Percentiles rank a stretch among this genome's conserved stretches.
phyloP scores from a whole-genome alignment of 176 grass and related monocot species.

The Alopecurus myosuroides region DNA sequence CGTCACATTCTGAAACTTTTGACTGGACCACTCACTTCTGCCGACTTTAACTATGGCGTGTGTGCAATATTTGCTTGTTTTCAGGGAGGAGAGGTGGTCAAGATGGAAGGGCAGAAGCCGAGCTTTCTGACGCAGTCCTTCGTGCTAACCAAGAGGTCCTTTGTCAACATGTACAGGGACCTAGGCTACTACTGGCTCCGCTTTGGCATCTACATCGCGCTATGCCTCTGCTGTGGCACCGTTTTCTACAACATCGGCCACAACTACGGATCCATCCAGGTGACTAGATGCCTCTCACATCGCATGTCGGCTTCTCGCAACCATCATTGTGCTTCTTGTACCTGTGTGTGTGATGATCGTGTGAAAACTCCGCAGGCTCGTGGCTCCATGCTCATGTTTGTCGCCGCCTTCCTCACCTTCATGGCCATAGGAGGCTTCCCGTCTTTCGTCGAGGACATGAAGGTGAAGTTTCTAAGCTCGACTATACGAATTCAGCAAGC shows the following conservation, averaged over 20 bases:
- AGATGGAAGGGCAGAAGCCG: conserved; percentile 53
- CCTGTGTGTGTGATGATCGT: not conserved
- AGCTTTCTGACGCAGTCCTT: conserved; percentile 65
- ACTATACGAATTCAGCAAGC: not conserved
- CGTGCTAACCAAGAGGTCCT: conserved; percentile 83
- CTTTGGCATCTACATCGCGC: conserved; percentile 61
- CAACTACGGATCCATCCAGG: conserved; percentile 74
- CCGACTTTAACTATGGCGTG: not conserved
- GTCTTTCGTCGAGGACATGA: conserved; percentile 98
- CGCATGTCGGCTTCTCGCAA: not conserved
- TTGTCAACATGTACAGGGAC: conserved; percentile 95
- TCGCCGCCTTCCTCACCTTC: conserved; percentile 86
- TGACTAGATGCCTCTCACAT: not conserved
- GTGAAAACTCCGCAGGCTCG: conserved; percentile 48
- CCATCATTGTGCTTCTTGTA: not conserved
- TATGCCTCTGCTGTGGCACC: conserved; percentile 79
- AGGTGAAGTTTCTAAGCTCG: conserved; percentile 31
- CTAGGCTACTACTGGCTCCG: conserved; percentile 94
- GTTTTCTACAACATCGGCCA: conserved; percentile 65
- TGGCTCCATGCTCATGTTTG: conserved; percentile 82
- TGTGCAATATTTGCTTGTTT: not conserved
- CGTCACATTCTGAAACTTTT: not conserved
- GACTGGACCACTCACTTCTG: not conserved
- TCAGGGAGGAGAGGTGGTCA: conserved; percentile 58
- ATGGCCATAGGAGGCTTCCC: conserved; percentile 97